Conservation (phyloP, 176 grass and related monocot genomes). For the Juncus inflexus region DNA sequence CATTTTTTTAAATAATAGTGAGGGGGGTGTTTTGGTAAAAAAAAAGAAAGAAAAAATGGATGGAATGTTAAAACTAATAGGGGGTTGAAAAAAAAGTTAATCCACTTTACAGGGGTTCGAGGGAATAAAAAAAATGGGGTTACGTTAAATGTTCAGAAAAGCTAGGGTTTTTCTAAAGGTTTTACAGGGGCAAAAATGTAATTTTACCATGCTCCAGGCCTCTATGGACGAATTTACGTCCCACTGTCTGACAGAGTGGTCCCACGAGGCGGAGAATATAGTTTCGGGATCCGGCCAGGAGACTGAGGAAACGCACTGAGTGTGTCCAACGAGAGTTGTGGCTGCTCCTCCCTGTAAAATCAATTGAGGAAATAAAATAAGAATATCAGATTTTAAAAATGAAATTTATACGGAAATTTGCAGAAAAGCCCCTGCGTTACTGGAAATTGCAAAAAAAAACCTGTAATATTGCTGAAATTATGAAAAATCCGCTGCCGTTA, state of each 20-base stretch:
- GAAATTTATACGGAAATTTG: too few relatives aligned
- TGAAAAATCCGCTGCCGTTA: too few relatives aligned
- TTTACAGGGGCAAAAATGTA: too few relatives aligned
- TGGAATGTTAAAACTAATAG: background rate
- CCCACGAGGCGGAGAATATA: slow-evolving; percentile 93
- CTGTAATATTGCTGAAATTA: too few relatives aligned
- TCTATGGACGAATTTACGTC: slow-evolving; percentile 71
- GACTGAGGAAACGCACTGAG: slow-evolving; percentile 80
- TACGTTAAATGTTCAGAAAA: too few relatives aligned
- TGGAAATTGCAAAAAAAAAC: too few relatives aligned
- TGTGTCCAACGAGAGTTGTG: slow-evolving; percentile 75
- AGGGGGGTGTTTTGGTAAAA: background rate
- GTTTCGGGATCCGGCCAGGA: slow-evolving; percentile 60
- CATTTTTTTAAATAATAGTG: background rate
- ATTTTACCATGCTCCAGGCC: slow-evolving; percentile 71
- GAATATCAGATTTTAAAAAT: too few relatives aligned
- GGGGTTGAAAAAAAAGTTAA: background rate
- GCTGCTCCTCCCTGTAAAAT: slow-evolving; percentile 50
- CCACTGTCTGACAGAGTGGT: slow-evolving; percentile 94
- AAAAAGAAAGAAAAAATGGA: slow-evolving; percentile 1
- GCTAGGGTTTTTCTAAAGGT: too few relatives aligned
- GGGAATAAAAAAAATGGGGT: too few relatives aligned
- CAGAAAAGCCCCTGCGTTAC: too few relatives aligned
- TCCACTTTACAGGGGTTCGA: background rate
- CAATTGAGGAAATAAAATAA: slow-evolving; percentile 11